Evolutionary conservation across 2,329 filamentous ascomycete genomes (phyloP), one percentile per base, ranked within the genome.

Genomic region (Rhynchosporium agropyri): DNA sequence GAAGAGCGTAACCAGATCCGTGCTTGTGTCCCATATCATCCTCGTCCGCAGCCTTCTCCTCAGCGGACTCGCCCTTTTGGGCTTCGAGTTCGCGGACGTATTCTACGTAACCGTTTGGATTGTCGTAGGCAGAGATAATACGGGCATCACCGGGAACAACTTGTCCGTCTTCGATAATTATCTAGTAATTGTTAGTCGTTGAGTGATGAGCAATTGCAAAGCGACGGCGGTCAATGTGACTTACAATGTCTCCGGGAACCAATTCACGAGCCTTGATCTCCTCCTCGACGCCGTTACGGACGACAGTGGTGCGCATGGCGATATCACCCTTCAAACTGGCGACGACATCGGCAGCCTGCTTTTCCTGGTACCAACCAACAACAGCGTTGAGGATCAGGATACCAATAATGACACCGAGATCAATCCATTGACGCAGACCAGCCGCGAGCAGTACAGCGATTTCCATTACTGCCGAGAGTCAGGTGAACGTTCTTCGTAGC

Each of bases 291-390:
- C 89, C 88, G 74, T 89, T 82, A 73, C 89, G 88, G 70, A 91
- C 77, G 72, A 89, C 87, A 66, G 79, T 81, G 54, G 87, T 84
- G 78, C 85, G 88, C 86, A 91, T 89, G 71, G 89, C 89, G 73
- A 92, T 91, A 73, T 91, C 89, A 79, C 89, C 89, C 81, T 91
- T 91, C 66, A 91, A 79, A 67, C 81, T 85, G 62, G 88, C 88
- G 72, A 90, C 88, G 72, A 91, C 88, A 77, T 91, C 89, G 69
- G 88, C 89, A 71, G 89, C 89, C 78, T 91, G 88, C 80, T 91
- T 91, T 78, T 91, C 89, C 76, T 91, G 89, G 77, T 91, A 91
- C 85, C 88, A 91, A 80, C 89, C 89, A 76, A 91, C 89, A 67
- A 87, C 79, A 68, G 89, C 89, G 79, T 92, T 92, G 67, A 92